Percentiles rank a stretch among this genome's conserved stretches.
phyloP scores from a whole-genome alignment of 2,329 filamentous ascomycete genomes.

The Phialophora verrucosa region DNA sequence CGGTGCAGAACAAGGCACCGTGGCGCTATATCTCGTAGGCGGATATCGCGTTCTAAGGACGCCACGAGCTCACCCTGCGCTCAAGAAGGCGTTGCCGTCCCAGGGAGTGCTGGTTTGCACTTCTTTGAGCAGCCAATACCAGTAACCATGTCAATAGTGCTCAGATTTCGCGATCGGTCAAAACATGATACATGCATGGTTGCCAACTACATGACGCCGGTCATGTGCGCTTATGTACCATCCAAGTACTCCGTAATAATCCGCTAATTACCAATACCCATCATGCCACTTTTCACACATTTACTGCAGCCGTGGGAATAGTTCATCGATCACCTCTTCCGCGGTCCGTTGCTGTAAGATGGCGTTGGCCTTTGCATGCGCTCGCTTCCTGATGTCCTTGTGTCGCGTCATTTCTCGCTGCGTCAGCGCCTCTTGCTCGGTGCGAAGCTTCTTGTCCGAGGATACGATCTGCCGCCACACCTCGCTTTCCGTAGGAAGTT shows the following conservation, averaged over 20 bases:
- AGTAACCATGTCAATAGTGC: background rate
- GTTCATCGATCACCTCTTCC: conserved; percentile 27
- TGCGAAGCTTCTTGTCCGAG: conserved; percentile 30
- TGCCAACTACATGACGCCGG: background rate
- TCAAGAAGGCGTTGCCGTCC: background rate
- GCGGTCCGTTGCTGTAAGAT: conserved; percentile 28
- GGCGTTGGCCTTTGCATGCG: conserved; percentile 30
- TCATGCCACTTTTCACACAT: conserved; percentile 1
- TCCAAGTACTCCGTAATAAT: background rate
- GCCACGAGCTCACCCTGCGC: background rate
- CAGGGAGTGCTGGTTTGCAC: background rate
- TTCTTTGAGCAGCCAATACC: background rate
- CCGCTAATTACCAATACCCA: background rate
- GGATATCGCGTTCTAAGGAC: background rate
- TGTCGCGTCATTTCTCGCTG: conserved; percentile 10
- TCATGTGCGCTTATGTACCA: conserved; percentile 1
- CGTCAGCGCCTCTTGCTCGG: conserved; percentile 27
- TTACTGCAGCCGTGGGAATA: conserved; percentile 21
- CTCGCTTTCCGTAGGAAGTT: conserved; percentile 36
- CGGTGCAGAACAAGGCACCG: background rate
- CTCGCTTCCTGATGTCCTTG: conserved; percentile 27
- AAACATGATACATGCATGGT: background rate
- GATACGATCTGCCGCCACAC: conserved; percentile 30
- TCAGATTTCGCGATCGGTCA: background rate
- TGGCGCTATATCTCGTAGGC: background rate